Percentiles rank a stretch among this genome's conserved stretches.
Evolutionary conservation across 768 basidiomycete species (phyloP).

Genomic region (Crepidotus variabilis): DNA sequence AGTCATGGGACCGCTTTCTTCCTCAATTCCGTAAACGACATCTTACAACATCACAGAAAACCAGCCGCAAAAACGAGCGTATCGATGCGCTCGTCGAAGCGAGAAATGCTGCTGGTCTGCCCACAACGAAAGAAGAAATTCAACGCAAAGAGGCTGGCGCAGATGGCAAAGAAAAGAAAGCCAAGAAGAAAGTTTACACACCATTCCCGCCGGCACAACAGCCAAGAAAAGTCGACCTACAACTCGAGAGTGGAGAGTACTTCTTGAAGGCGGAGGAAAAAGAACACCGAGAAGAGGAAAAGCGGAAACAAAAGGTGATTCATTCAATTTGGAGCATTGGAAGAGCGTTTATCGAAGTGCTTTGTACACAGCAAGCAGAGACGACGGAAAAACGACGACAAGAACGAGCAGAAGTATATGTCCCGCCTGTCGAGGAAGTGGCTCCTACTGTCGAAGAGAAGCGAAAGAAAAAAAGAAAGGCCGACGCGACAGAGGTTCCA

Average conservation of each 20-base stretch:
- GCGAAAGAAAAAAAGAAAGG: conserved; percentile 47
- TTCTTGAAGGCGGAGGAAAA: conserved; percentile 93
- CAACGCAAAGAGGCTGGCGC: conserved; percentile 30
- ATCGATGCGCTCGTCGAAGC: conserved; percentile 58
- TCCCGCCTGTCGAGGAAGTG: conserved; percentile 79
- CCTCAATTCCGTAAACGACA: conserved; percentile 94
- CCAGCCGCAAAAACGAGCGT: conserved; percentile 80
- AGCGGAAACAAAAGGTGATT: conserved; percentile 72
- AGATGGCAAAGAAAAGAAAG: conserved; percentile 29
- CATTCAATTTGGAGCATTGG: background rate
- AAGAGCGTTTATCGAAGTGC: background rate
- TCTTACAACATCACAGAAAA: conserved; percentile 92
- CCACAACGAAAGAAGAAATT: conserved; percentile 28
- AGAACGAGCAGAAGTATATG: conserved; percentile 82
- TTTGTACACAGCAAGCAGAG: conserved; percentile 66
- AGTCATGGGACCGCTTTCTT: conserved; percentile 96
- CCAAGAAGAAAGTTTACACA: conserved; percentile 90
- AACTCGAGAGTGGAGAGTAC: conserved; percentile 96
- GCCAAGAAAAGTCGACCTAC: conserved; percentile 92
- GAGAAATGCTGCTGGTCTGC: conserved; percentile 62
- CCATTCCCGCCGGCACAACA: conserved; percentile 96
- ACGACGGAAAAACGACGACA: conserved; percentile 65
- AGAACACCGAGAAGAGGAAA: conserved; percentile 66
- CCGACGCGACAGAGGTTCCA: conserved; percentile 32
- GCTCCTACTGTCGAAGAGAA: conserved; percentile 79